A percentile compares a stretch with the other conserved stretches of the same genome.
Conservation (phyloP, 192 early-diverging fungal genomes). For the Coemansia javaensis region DNA sequence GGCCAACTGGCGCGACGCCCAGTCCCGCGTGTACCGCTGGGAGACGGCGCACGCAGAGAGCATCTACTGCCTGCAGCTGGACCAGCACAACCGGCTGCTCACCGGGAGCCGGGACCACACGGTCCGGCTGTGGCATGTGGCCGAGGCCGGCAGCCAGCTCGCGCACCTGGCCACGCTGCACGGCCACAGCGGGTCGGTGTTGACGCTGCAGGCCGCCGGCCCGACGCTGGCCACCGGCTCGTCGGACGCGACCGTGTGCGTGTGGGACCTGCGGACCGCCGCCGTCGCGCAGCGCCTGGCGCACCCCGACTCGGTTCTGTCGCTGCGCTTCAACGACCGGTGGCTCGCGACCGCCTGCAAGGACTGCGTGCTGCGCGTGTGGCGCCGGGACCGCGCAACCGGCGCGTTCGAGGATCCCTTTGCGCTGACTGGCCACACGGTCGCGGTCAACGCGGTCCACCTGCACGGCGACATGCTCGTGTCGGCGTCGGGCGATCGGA, state of each 20-base stretch:
- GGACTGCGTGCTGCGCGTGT: slow-evolving; percentile 77
- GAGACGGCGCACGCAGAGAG: slow-evolving; percentile 73
- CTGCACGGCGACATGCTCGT: slow-evolving; percentile 58
- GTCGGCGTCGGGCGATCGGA: slow-evolving; percentile 76
- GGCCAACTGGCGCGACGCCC: slow-evolving; percentile 66
- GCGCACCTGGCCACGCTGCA: slow-evolving; percentile 54
- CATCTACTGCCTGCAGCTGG: slow-evolving; percentile 82
- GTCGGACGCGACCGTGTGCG: slow-evolving; percentile 60
- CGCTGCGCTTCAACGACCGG: slow-evolving; percentile 68
- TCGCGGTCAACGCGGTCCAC: slow-evolving; percentile 83
- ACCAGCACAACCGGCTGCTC: slow-evolving; percentile 58
- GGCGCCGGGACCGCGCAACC: slow-evolving; percentile 57
- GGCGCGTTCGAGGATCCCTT: slow-evolving; percentile 46
- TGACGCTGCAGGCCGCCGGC: slow-evolving; percentile 80
- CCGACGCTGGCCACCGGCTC: slow-evolving; percentile 63
- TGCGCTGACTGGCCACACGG: slow-evolving; percentile 59
- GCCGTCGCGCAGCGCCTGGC: slow-evolving; percentile 48
- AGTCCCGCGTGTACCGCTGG: slow-evolving; percentile 56
- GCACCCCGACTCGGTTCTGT: slow-evolving; percentile 67
- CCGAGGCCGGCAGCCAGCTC: slow-evolving; percentile 47
- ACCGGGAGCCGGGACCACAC: slow-evolving; percentile 67
- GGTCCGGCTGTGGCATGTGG: slow-evolving; percentile 75
- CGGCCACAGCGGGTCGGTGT: slow-evolving; percentile 73
- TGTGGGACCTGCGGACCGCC: slow-evolving; percentile 68
- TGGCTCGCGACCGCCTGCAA: slow-evolving; percentile 80